These are phyloP conservation scores for Clarireedia monteithiana DNA, from an alignment of 2,329 filamentous ascomycete species.

Conservation along the genomic window DNA sequence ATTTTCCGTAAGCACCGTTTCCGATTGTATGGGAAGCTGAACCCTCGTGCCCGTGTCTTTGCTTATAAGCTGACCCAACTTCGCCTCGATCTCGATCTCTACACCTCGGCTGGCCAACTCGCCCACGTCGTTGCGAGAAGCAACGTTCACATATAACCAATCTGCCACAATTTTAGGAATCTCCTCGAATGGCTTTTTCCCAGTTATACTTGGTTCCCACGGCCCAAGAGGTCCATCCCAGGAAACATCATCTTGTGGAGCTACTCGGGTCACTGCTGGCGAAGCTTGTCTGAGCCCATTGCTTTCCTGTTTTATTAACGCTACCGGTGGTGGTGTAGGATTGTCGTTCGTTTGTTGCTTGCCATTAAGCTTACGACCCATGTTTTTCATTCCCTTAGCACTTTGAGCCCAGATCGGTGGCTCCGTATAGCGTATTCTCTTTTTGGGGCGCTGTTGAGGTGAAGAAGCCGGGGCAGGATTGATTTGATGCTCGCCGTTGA, in stretches of 20 bases:
- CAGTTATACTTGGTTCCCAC: conserved; percentile 63
- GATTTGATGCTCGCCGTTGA: conserved; percentile 19
- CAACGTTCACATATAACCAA: conserved; percentile 67
- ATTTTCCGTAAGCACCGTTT: conserved; percentile 59
- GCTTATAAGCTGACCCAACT: conserved; percentile 75
- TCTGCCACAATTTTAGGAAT: conserved; percentile 71
- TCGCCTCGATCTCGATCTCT: conserved; percentile 88
- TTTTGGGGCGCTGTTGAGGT: conserved; percentile 36
- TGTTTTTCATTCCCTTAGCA: conserved; percentile 14
- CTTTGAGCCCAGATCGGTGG: conserved; percentile 40
- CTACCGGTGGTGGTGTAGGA: conserved; percentile 7
- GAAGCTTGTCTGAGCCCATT: conserved; percentile 21
- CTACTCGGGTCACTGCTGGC: conserved; percentile 10
- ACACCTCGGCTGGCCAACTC: conserved; percentile 58
- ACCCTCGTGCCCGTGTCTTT: conserved; percentile 64
- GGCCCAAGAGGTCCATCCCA: conserved; percentile 36
- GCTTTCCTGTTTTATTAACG: conserved; percentile 19
- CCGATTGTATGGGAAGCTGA: conserved; percentile 57
- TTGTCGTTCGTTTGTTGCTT: conserved; percentile 13
- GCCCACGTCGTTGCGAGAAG: conserved; percentile 57
- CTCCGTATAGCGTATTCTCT: conserved; percentile 42
- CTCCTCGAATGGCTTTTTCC: conserved; percentile 64
- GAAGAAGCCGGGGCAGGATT: conserved; percentile 14
- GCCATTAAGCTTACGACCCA: conserved; percentile 19
- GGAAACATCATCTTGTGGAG: conserved; percentile 1